Conservation (phyloP, 2,329 filamentous ascomycete genomes). For the Paecilomyces sp. region DNA sequence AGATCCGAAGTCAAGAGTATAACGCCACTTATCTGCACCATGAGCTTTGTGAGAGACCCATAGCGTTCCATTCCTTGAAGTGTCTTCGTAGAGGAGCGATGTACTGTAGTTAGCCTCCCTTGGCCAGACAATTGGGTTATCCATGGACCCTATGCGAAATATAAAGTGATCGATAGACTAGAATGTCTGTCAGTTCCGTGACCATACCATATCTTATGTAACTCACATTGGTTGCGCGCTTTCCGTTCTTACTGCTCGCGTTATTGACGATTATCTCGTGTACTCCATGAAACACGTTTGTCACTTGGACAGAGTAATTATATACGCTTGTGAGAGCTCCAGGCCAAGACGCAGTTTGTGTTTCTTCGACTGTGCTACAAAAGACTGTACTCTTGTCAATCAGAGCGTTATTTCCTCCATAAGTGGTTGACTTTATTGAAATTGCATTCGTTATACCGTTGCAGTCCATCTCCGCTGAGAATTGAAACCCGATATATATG, state of each 20-base stretch:
- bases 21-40: slow-evolving; percentile 55
- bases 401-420: slow-evolving; percentile 31
- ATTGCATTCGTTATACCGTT: slow-evolving; percentile 40
- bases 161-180: slow-evolving; percentile 49
- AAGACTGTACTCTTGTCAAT: slow-evolving; percentile 35
- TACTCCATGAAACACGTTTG: slow-evolving; percentile 49
- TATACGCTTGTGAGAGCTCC: slow-evolving; percentile 45
- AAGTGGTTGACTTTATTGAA: slow-evolving; percentile 42
- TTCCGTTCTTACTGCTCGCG: slow-evolving; percentile 33
- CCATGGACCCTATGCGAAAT: slow-evolving; percentile 45
- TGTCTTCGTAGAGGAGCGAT: slow-evolving; percentile 32
- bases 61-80: slow-evolving; percentile 23
- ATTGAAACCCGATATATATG: slow-evolving; percentile 45
- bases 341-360: slow-evolving; percentile 23
- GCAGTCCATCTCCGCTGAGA: slow-evolving; percentile 52
- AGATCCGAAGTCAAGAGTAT: slow-evolving; percentile 51
- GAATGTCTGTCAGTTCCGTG: background rate
- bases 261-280: slow-evolving; percentile 49
- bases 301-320: slow-evolving; percentile 42
- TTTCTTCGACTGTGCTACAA: slow-evolving; percentile 31
- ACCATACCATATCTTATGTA: background rate
- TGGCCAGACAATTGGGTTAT: slow-evolving; percentile 53
- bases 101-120: slow-evolving; percentile 47
- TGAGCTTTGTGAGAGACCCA: slow-evolving; percentile 47
- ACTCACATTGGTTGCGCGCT: slow-evolving; percentile 18